These are phyloP conservation scores for Neltuma alba DNA, from an alignment of 306 rosid genomes.

Conservation along the genomic window DNA sequence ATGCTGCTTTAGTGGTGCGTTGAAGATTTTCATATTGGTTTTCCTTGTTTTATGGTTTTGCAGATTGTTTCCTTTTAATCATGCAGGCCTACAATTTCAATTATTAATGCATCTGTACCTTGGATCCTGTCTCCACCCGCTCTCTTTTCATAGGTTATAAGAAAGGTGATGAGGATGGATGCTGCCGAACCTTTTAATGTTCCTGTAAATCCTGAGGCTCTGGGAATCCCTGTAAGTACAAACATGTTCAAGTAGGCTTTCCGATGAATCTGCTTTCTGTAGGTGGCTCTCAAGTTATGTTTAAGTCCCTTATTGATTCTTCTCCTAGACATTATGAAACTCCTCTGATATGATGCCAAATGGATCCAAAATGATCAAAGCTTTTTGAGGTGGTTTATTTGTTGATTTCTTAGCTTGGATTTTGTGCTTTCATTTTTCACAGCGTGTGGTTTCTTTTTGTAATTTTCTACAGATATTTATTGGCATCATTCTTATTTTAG, in stretches of 20 bases:
- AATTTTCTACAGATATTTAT: constrained; percentile 1
- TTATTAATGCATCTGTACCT: constrained; percentile 3
- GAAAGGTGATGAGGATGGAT: constrained; percentile 97
- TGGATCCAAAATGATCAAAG: not conserved
- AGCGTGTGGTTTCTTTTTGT: not conserved
- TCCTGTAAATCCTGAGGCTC: constrained; percentile 93
- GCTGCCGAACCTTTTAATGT: constrained; percentile 96
- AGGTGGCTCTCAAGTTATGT: constrained; percentile 6
- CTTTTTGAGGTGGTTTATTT: not conserved
- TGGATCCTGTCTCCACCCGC: constrained; percentile 18
- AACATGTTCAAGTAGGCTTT: not conserved
- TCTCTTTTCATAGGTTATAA: constrained; percentile 60
- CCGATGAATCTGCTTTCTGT: constrained; percentile 10
- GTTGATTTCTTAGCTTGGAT: not conserved
- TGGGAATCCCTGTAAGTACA: constrained; percentile 92
- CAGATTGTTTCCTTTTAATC: not conserved
- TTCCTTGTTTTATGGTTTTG: constrained; percentile 15
- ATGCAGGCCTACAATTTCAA: constrained; percentile 18
- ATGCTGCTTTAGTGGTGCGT: constrained; percentile 69
- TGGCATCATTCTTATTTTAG: not conserved
- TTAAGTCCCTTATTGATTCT: constrained; percentile 13
- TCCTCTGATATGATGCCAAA: not conserved
- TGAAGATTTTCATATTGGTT: constrained; percentile 18
- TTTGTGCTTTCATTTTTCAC: constrained; percentile 3
- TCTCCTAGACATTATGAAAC: not conserved